phyloP scores from a whole-genome alignment of 352 stramenopile species.

The Globisporangium cylindrosporum region DNA sequence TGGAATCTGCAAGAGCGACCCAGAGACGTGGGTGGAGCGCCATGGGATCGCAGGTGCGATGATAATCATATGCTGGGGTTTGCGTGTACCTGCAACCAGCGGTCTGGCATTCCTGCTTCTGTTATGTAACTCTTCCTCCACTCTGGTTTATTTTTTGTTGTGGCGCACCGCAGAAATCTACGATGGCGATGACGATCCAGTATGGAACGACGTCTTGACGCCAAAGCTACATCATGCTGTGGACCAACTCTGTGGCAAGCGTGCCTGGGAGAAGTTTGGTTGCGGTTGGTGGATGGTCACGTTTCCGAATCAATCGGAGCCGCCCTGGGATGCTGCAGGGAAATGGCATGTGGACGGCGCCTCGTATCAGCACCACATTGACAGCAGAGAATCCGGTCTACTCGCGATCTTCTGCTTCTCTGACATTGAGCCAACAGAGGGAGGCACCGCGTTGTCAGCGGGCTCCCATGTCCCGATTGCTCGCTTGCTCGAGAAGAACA shows the following conservation, averaged over 20 bases:
- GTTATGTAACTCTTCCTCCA: conserved; percentile 1
- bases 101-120: not conserved
- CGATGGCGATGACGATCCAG: conserved; percentile 27
- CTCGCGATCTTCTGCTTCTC: conserved; percentile 84
- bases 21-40: conserved; percentile 53
- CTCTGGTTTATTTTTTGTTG: not conserved
- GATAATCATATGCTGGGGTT: not conserved
- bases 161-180: conserved; percentile 39
- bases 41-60: conserved; percentile 46
- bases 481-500: conserved; percentile 42
- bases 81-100: not conserved
- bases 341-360: conserved; percentile 84
- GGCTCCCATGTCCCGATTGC: conserved; percentile 67
- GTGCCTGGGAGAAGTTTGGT: conserved; percentile 62
- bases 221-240: conserved; percentile 45
- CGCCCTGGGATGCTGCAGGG: conserved; percentile 61
- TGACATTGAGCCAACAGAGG: conserved; percentile 55
- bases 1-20: conserved; percentile 34
- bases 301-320: conserved; percentile 50
- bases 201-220: conserved; percentile 50
- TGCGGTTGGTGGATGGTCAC: conserved; percentile 86
- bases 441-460: conserved; percentile 63
- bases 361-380: conserved; percentile 66
- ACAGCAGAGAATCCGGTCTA: conserved; percentile 67
- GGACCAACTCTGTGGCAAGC: conserved; percentile 69